A percentile compares a stretch with the other conserved stretches of the same genome.
These are phyloP conservation scores for Lobosporangium transversale DNA, from an alignment of 192 early-diverging fungal genomes.

Conservation along the genomic window DNA sequence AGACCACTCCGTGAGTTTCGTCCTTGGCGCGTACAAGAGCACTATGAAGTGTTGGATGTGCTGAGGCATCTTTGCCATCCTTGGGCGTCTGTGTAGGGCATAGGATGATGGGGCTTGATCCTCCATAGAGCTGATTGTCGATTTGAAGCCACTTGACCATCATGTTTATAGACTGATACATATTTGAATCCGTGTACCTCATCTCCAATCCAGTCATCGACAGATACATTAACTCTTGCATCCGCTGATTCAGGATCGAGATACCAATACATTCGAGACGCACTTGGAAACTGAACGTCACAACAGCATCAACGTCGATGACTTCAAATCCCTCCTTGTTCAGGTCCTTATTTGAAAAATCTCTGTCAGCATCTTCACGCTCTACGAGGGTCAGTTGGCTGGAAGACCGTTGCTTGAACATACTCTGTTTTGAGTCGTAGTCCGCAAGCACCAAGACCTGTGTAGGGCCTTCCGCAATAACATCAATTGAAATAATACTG, in stretches of 20 bases:
- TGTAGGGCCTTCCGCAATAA: constrained; percentile 73
- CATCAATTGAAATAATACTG: constrained; percentile 74
- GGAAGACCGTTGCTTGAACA: constrained; percentile 61
- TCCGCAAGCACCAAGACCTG: constrained; percentile 76
- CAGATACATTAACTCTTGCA: constrained; percentile 89
- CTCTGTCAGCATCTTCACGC: constrained; percentile 13
- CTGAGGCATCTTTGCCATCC: constrained; percentile 65
- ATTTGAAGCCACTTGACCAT: constrained; percentile 92
- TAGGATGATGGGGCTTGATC: constrained; percentile 89
- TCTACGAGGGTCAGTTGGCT: constrained; percentile 31
- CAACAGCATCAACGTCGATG: constrained; percentile 60
- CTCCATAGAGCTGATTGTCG: constrained; percentile 94
- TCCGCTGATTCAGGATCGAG: constrained; percentile 82
- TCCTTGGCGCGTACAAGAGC: constrained; percentile 91
- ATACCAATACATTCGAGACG: constrained; percentile 90
- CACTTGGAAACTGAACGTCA: constrained; percentile 71
- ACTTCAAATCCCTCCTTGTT: constrained; percentile 61
- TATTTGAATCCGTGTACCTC: constrained; percentile 81
- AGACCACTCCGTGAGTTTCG: constrained; percentile 92
- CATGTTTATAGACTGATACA: constrained; percentile 82
- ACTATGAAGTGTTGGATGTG: constrained; percentile 70
- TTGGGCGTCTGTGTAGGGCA: constrained; percentile 91
- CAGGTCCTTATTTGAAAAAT: constrained; percentile 20
- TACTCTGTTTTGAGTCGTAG: constrained; percentile 71
- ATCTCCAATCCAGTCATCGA: constrained; percentile 82